Evolutionary conservation across 2,329 filamentous ascomycete genomes (phyloP).

Genomic region (Epichloe gansuensis): DNA sequence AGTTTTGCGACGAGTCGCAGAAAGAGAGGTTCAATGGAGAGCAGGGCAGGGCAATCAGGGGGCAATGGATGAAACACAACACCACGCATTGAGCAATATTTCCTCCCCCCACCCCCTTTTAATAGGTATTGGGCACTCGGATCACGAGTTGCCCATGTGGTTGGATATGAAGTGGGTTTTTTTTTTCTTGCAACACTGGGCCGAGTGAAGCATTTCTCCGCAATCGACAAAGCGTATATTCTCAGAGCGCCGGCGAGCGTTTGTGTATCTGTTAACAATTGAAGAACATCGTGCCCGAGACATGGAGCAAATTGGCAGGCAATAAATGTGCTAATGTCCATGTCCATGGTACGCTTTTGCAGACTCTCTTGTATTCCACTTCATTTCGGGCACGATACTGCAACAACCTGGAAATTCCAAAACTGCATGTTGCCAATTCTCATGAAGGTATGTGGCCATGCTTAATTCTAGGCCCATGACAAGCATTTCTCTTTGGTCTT

Average conservation of each 20-base stretch:
- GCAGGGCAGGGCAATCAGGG: not conserved
- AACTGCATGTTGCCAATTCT: no score
- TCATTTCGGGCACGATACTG: no score
- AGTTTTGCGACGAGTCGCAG: slow-evolving; percentile 8
- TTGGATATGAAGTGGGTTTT: not conserved
- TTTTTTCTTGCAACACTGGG: not conserved
- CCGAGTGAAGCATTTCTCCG: not conserved
- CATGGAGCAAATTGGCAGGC: not conserved
- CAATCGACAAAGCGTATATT: not conserved
- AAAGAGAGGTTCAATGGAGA: not conserved
- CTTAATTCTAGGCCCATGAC: no score
- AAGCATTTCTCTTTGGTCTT: no score
- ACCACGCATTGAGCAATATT: not conserved
- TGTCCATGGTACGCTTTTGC: no score
- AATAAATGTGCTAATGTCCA: no score
- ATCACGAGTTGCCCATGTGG: not conserved
- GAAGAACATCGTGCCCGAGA: not conserved
- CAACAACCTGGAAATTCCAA: no score
- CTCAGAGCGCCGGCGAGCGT: slow-evolving; percentile 1
- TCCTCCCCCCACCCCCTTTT: not conserved
- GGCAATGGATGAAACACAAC: not conserved
- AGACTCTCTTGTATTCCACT: no score
- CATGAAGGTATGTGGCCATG: no score
- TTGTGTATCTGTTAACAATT: not conserved
- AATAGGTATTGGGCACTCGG: not conserved